Conservation (phyloP, 1,284 basidiomycete genomes). For the Sanghuangporus sanghuang region DNA sequence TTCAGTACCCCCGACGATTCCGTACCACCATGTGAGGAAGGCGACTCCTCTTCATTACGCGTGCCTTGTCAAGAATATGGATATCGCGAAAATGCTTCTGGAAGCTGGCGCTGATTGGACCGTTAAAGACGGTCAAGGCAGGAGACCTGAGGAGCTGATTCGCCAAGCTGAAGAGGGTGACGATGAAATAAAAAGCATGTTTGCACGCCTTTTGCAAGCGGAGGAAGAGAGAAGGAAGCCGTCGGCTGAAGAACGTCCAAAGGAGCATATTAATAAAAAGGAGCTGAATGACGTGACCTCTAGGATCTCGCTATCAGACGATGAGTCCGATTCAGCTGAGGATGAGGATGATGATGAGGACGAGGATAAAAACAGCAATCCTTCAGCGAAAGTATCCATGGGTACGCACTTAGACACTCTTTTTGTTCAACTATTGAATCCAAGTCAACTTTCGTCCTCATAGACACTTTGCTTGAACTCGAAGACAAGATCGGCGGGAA, state of each 20-base stretch:
- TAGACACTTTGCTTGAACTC: neutral
- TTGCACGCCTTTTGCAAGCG: conserved; percentile 1
- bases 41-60: conserved; percentile 13
- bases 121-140: neutral
- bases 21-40: neutral
- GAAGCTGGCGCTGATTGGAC: conserved; percentile 12
- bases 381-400: neutral
- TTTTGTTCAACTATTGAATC: neutral
- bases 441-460: neutral
- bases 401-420: neutral
- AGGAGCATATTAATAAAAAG: neutral
- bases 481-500: neutral
- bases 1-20: neutral
- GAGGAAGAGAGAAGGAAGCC: neutral
- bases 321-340: neutral
- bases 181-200: neutral
- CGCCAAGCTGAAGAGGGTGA: neutral
- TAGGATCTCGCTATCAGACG: neutral
- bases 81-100: conserved; percentile 3
- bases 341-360: neutral
- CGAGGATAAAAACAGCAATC: neutral
- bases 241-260: neutral
- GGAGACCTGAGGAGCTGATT: conserved; percentile 7
- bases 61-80: conserved; percentile 1
- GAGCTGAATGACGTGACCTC: too few species aligned